These are phyloP conservation scores for Trichocladium uniseriatum DNA, from an alignment of 495 filamentous ascomycete species.

Conservation along the genomic window DNA sequence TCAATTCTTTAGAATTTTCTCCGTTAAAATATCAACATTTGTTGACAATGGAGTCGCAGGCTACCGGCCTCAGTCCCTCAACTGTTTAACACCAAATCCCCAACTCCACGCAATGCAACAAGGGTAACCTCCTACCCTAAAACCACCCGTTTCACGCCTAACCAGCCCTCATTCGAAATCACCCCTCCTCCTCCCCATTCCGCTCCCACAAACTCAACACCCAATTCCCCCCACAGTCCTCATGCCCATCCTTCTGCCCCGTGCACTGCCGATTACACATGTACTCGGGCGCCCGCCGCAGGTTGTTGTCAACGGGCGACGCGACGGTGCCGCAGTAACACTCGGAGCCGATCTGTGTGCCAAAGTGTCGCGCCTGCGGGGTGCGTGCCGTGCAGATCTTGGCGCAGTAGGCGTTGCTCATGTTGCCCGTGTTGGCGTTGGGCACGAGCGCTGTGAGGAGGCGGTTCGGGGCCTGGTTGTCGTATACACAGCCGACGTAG, in stretches of 20 bases:
- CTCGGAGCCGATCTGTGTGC: neutral
- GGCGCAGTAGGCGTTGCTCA: conserved; percentile 1
- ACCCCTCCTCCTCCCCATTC: neutral
- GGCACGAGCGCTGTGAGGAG: neutral
- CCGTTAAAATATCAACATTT: no score
- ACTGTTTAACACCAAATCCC: no score
- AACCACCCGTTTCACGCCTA: no score
- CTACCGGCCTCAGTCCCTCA: no score
- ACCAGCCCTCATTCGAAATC: no score
- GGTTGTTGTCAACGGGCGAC: neutral
- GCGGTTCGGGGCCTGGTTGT: neutral
- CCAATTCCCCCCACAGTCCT: conserved; percentile 3
- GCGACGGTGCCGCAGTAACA: neutral
- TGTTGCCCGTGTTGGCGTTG: neutral
- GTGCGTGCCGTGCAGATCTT: neutral
- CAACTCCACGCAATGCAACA: no score
- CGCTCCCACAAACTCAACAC: conserved; percentile 3
- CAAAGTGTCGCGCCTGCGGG: neutral
- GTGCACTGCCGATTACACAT: neutral
- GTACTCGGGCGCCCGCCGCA: neutral
- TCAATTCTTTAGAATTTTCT: no score
- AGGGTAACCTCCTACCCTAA: no score
- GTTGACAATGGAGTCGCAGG: no score
- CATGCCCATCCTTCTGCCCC: neutral
- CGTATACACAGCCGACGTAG: conserved; percentile 3